Evolutionary conservation across 164 flowering plant genomes (phyloP).

Genomic region (Chimonanthus praecox): DNA sequence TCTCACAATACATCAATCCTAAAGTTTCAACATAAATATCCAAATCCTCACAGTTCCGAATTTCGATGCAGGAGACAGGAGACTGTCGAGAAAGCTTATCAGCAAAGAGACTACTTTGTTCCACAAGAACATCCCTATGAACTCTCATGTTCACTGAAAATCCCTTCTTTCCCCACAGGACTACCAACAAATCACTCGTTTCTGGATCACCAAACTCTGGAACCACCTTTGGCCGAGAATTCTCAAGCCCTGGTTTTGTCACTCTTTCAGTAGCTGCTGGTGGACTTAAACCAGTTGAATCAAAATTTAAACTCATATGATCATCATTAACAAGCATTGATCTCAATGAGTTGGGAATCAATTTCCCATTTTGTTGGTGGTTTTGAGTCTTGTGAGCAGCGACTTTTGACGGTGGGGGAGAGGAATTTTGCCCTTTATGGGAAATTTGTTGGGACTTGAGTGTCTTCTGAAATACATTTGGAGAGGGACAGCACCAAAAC

Average conservation of each 20-base stretch:
- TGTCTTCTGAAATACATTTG: slow-evolving; percentile 72
- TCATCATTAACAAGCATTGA: slow-evolving; percentile 33
- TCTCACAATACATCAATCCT: slow-evolving; percentile 91
- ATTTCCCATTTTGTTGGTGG: slow-evolving; percentile 34
- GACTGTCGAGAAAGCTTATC: slow-evolving; percentile 45
- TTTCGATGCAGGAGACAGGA: slow-evolving; percentile 45
- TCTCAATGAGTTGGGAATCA: slow-evolving; percentile 31
- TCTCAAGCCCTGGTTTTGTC: slow-evolving; percentile 47
- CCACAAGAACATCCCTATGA: slow-evolving; percentile 58
- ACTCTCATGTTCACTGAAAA: slow-evolving; percentile 79
- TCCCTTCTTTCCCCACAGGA: slow-evolving; percentile 78
- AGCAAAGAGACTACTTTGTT: slow-evolving; percentile 62
- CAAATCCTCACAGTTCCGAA: slow-evolving; percentile 81
- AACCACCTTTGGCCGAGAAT: slow-evolving; percentile 63
- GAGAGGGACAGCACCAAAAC: slow-evolving; percentile 98
- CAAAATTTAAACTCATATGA: slow-evolving; percentile 27
- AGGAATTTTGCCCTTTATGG: slow-evolving; percentile 47
- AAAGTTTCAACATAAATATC: slow-evolving; percentile 90
- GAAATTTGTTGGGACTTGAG: slow-evolving; percentile 47
- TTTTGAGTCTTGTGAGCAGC: slow-evolving; percentile 42
- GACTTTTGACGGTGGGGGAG: slow-evolving; percentile 43
- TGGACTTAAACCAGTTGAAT: slow-evolving; percentile 23
- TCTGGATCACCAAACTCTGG: slow-evolving; percentile 90
- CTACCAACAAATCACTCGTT: slow-evolving; percentile 73
- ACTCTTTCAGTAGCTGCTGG: slow-evolving; percentile 37